These are phyloP conservation scores for Globisporangium cederbergense DNA, from an alignment of 352 stramenopile genomes.

Conservation along the genomic window DNA sequence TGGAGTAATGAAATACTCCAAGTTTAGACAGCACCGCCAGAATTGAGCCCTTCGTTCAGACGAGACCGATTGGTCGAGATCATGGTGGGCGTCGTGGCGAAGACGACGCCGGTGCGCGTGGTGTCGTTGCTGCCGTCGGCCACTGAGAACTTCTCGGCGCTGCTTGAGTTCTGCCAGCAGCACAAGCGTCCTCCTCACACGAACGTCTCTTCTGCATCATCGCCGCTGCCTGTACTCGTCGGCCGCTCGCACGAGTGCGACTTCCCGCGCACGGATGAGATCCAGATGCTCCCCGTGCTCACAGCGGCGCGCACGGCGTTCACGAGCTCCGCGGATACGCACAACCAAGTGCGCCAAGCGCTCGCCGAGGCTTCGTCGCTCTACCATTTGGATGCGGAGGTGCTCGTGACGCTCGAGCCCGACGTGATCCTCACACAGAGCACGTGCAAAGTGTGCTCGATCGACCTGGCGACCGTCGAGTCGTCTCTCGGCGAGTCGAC, in stretches of 20 bases:
- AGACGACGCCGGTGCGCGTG: conserved; percentile 34
- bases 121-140: conserved; percentile 69
- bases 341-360: conserved; percentile 57
- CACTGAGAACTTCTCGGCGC: conserved; percentile 57
- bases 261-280: conserved; percentile 29
- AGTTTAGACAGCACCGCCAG: not conserved
- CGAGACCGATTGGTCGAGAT: not conserved
- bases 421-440: conserved; percentile 77
- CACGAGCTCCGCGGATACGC: conserved; percentile 55
- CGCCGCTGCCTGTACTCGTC: conserved; percentile 42
- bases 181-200: conserved; percentile 3
- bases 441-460: conserved; percentile 70
- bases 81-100: not conserved
- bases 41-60: not conserved
- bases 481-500: conserved; percentile 5
- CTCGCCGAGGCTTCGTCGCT: conserved; percentile 49
- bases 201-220: not conserved
- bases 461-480: conserved; percentile 55
- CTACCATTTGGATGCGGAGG: conserved; percentile 50
- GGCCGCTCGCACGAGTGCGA: conserved; percentile 78
- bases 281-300: conserved; percentile 45
- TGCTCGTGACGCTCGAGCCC: conserved; percentile 36
- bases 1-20: no score
- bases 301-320: conserved; percentile 61
- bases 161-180: conserved; percentile 27